Conservation (phyloP, 345 rosid species). For the Hypericum androsaemum region DNA sequence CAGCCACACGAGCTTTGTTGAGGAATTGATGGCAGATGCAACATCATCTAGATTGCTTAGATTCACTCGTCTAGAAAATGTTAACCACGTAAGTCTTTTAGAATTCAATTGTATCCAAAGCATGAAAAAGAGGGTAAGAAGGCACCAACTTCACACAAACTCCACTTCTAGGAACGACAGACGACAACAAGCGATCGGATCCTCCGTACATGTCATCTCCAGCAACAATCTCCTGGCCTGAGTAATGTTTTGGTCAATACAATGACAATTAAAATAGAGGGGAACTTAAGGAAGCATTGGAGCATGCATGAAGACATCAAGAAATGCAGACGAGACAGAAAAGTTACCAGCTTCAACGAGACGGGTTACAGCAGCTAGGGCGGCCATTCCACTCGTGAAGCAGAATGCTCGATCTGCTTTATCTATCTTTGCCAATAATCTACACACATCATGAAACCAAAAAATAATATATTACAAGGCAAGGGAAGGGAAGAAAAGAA, state of each 20-base stretch:
- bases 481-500: neutral
- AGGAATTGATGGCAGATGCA: slow-evolving; percentile 64
- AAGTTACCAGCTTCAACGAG: slow-evolving; percentile 59
- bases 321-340: neutral
- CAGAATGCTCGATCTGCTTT: slow-evolving; percentile 93
- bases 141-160: slow-evolving; percentile 66
- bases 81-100: slow-evolving; percentile 12
- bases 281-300: too few species aligned
- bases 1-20: slow-evolving; percentile 82
- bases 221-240: slow-evolving; percentile 86
- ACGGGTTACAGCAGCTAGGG: slow-evolving; percentile 68
- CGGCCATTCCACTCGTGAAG: slow-evolving; percentile 99
- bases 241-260: neutral
- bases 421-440: slow-evolving; percentile 89
- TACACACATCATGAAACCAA: slow-evolving; percentile 14
- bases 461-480: slow-evolving; percentile 2
- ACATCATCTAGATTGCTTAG: slow-evolving; percentile 59
- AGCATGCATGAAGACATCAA: too few species aligned
- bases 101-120: slow-evolving; percentile 3
- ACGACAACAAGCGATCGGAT: slow-evolving; percentile 77
- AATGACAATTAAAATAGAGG: too few species aligned
- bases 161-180: slow-evolving; percentile 68
- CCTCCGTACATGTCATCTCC: slow-evolving; percentile 96
- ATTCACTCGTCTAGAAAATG: slow-evolving; percentile 63
- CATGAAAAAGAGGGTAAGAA: slow-evolving; percentile 1